Evolutionary conservation across 2,329 filamentous ascomycete genomes (phyloP).

Genomic region (Fusarium pilosicola): DNA sequence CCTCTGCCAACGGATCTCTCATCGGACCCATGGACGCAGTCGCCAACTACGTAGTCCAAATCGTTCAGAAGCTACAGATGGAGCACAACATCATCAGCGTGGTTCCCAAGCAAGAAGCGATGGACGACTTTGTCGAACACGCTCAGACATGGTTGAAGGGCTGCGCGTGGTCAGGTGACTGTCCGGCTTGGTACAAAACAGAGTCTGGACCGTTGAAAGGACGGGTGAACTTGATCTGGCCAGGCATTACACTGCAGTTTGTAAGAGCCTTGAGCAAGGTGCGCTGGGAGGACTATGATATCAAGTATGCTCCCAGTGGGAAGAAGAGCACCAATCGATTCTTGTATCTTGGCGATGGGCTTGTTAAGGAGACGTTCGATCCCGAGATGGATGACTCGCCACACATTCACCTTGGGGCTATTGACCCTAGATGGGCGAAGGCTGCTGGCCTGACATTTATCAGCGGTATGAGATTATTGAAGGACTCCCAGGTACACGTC

Average conservation of each 20-base stretch:
- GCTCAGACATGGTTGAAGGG: background rate
- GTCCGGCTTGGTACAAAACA: background rate
- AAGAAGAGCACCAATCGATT: background rate
- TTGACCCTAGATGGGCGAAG: background rate
- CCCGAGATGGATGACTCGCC: background rate
- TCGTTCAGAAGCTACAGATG: background rate
- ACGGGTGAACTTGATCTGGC: background rate
- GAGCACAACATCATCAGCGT: background rate
- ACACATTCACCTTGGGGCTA: background rate
- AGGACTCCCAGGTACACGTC: accelerated
- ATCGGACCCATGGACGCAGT: background rate
- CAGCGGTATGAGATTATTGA: accelerated
- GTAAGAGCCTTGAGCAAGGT: background rate
- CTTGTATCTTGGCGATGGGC: background rate
- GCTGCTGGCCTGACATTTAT: background rate
- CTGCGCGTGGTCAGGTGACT: background rate
- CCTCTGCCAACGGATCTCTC: background rate
- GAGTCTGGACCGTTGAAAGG: background rate
- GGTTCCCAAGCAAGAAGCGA: background rate
- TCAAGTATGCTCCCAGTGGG: background rate
- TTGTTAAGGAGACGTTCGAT: background rate
- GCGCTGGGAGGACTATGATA: background rate
- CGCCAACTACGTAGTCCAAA: background rate
- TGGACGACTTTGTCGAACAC: background rate
- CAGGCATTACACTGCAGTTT: background rate